Percentiles rank a stretch among this genome's conserved stretches.
phyloP scores from a whole-genome alignment of 257 asterid species.

The Nicotiana obtusifolia region DNA sequence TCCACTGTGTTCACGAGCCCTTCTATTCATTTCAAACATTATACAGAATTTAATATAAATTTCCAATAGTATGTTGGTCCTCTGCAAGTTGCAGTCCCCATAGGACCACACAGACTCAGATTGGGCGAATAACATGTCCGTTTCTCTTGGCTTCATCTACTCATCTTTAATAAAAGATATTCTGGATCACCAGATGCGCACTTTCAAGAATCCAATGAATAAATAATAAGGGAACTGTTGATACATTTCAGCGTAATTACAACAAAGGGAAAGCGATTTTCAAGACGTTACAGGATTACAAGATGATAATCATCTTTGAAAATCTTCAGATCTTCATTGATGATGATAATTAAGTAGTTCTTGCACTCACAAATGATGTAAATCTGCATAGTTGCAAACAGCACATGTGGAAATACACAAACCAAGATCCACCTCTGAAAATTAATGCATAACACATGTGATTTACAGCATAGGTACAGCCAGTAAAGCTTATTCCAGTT shows the following conservation, averaged over 20 bases:
- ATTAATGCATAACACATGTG: background rate
- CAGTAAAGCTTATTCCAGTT: background rate
- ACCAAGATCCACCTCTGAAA: background rate
- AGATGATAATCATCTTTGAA: background rate
- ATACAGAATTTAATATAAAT: no score
- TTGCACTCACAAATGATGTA: background rate
- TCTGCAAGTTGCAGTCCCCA: background rate
- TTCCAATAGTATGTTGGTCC: background rate
- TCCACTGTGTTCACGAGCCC: background rate
- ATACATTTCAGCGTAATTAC: background rate
- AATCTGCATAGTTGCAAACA: background rate
- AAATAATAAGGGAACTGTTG: background rate
- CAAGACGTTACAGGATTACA: background rate
- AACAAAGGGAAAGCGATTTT: background rate
- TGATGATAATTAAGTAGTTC: background rate
- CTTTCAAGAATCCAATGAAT: background rate
- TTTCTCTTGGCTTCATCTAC: background rate
- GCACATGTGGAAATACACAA: slow-evolving; percentile 6
- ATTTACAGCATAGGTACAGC: slow-evolving; percentile 2
- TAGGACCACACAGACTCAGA: background rate
- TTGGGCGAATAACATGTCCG: background rate
- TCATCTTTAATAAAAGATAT: background rate
- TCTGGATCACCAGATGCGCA: background rate
- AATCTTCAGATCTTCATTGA: background rate
- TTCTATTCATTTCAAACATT: background rate